Evolutionary conservation across 225 moss, liverwort and hornwort genomes (phyloP).

Genomic region (Anthoceros angustus): DNA sequence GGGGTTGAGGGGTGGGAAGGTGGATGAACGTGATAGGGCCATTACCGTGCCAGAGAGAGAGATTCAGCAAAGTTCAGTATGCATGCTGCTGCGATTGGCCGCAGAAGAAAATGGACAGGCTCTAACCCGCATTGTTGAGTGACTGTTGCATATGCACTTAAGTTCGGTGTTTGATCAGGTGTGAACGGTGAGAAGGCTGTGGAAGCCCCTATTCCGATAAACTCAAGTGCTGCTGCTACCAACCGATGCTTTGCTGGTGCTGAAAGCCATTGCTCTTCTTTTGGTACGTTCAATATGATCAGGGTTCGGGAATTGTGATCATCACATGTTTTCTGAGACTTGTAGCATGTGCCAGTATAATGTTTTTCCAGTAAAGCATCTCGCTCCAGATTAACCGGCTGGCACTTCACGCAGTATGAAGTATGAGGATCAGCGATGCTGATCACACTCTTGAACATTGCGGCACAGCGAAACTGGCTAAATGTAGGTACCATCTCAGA

Average conservation of each 20-base stretch:
- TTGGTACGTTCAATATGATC: conserved; percentile 17
- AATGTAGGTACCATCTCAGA: conserved; percentile 71
- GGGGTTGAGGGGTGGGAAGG: conserved; percentile 16
- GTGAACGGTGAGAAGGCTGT: too few species aligned
- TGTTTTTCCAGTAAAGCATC: not conserved
- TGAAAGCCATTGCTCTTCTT: conserved; percentile 43
- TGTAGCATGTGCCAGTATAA: not conserved
- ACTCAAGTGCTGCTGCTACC: too few species aligned
- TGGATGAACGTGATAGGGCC: conserved; percentile 52
- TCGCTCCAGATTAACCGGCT: not conserved
- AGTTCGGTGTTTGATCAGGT: too few species aligned
- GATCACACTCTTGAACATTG: conserved; percentile 38
- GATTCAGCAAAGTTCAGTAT: conserved; percentile 42
- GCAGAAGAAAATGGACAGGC: conserved; percentile 39
- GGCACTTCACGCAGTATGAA: conserved; percentile 47
- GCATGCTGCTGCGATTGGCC: conserved; percentile 26
- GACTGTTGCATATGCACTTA: too few species aligned
- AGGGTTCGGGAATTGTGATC: too few species aligned
- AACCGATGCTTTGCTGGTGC: conserved; percentile 47
- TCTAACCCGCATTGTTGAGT: too few species aligned
- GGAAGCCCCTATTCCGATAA: too few species aligned
- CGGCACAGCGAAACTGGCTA: conserved; percentile 64
- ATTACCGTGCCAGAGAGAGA: conserved; percentile 39
- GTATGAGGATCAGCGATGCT: conserved; percentile 65
- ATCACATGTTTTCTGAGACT: not conserved